Percentiles rank a stretch among this genome's conserved stretches.
Evolutionary conservation across 2,329 filamentous ascomycete species (phyloP).

Genomic region (Microsporum audouinii): DNA sequence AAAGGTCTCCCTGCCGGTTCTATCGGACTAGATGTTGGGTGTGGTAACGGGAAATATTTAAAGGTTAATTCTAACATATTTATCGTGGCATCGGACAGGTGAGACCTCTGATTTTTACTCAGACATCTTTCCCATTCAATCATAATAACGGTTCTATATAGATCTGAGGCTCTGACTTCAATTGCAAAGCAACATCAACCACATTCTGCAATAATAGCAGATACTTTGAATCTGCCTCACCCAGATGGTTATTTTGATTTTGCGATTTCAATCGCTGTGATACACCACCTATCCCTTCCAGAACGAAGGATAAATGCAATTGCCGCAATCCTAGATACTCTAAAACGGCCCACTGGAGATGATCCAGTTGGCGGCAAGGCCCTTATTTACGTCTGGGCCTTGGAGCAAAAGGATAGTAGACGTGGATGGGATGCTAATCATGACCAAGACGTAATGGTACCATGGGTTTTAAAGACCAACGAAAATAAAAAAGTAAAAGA

Average conservation of each 20-base stretch:
- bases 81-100: slow-evolving; percentile 78
- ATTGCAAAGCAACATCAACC: slow-evolving; percentile 49
- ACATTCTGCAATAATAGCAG: slow-evolving; percentile 64
- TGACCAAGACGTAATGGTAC: slow-evolving; percentile 86
- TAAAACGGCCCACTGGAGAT: slow-evolving; percentile 31
- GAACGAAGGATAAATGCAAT: slow-evolving; percentile 63
- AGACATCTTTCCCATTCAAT: slow-evolving; percentile 6
- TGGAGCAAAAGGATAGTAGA: slow-evolving; percentile 79
- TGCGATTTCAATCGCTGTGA: slow-evolving; percentile 82
- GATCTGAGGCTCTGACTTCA: slow-evolving; percentile 47
- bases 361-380: slow-evolving; percentile 46
- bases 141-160: slow-evolving; percentile 19
- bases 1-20: slow-evolving; percentile 53
- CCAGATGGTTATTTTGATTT: slow-evolving; percentile 59
- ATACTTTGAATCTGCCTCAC: slow-evolving; percentile 75
- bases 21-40: slow-evolving; percentile 81
- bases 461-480: slow-evolving; percentile 63
- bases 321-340: slow-evolving; percentile 54
- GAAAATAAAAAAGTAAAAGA: slow-evolving; percentile 8
- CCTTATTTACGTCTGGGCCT: slow-evolving; percentile 85
- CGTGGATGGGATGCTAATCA: slow-evolving; percentile 77
- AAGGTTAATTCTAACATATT: slow-evolving; percentile 64
- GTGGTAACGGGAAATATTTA: slow-evolving; percentile 95
- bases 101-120: slow-evolving; percentile 25
- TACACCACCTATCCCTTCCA: slow-evolving; percentile 81